A percentile compares a stretch with the other conserved stretches of the same genome.
Evolutionary conservation across 345 rosid genomes (phyloP).

Genomic region (Dipteronia dyeriana): DNA sequence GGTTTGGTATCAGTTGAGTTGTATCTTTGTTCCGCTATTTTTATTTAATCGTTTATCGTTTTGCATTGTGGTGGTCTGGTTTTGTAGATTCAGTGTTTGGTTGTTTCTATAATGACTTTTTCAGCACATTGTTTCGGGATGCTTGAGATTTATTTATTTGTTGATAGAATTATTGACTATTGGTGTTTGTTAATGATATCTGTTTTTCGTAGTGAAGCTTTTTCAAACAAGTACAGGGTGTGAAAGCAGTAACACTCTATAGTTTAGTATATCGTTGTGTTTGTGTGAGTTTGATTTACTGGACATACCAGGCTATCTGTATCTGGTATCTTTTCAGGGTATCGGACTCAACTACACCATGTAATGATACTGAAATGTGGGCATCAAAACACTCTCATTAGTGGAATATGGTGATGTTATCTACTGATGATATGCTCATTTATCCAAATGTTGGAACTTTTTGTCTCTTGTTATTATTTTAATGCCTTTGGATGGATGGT

Average conservation of each 20-base stretch:
- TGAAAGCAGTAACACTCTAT: no score
- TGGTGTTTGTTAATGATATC: background rate
- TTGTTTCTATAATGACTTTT: background rate
- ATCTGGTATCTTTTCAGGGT: background rate
- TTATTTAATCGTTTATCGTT: background rate
- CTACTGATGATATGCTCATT: background rate
- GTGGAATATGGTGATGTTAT: background rate
- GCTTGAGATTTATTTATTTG: background rate
- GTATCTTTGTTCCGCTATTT: background rate
- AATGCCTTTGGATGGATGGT: background rate
- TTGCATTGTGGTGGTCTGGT: background rate
- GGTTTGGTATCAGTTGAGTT: background rate
- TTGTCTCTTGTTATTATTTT: background rate
- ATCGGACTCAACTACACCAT: background rate
- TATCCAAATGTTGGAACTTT: no score
- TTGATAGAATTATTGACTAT: background rate
- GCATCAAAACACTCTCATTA: background rate
- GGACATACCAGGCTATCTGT: no score
- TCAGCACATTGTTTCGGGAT: background rate
- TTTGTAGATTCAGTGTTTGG: background rate
- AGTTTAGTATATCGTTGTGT: background rate
- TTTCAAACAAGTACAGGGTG: no score
- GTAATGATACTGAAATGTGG: background rate
- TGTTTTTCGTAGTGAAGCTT: background rate
- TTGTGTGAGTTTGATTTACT: background rate